A percentile compares a stretch with the other conserved stretches of the same genome.
phyloP scores from a whole-genome alignment of 805 yeast species.

The Spathaspora sp. region DNA sequence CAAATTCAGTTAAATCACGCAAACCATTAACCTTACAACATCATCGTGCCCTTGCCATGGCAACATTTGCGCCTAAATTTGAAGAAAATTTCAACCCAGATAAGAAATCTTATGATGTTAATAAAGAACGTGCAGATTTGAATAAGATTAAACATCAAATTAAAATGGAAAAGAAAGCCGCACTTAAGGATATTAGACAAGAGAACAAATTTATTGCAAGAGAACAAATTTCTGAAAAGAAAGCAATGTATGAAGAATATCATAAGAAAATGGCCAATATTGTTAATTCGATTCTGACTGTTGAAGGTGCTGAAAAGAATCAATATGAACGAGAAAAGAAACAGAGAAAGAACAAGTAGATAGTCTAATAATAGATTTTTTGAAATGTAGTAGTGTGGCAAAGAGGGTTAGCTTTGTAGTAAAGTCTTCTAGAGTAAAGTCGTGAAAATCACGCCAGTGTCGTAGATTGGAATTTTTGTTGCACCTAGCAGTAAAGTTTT shows the following conservation, averaged over 20 bases:
- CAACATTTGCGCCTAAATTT: slow-evolving; percentile 83
- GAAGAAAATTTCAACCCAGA: slow-evolving; percentile 97
- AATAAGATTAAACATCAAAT: slow-evolving; percentile 77
- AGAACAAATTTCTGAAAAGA: slow-evolving; percentile 77
- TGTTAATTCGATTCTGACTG: slow-evolving; percentile 82
- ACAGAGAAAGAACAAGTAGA: slow-evolving; percentile 33
- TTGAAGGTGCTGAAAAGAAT: slow-evolving; percentile 93
- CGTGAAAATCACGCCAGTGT: too few relatives aligned
- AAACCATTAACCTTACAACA: slow-evolving; percentile 76
- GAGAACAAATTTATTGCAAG: slow-evolving; percentile 86
- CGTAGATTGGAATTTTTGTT: too few relatives aligned
- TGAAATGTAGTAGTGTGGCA: too few relatives aligned
- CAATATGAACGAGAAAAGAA: slow-evolving; percentile 84
- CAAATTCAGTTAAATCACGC: slow-evolving; percentile 22
- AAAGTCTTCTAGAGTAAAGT: too few relatives aligned
- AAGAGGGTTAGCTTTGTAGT: too few relatives aligned
- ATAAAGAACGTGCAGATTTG: slow-evolving; percentile 72
- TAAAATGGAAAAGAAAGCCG: slow-evolving; percentile 88
- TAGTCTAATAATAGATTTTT: too few relatives aligned
- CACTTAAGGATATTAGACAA: slow-evolving; percentile 85
- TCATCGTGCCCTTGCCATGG: slow-evolving; percentile 81
- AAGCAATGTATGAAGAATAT: slow-evolving; percentile 69
- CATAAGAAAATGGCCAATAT: slow-evolving; percentile 88
- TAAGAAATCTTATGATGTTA: slow-evolving; percentile 84
- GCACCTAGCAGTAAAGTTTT: too few relatives aligned